phyloP scores from a whole-genome alignment of 2,329 filamentous ascomycete species.

The Acrodontium crateriforme region DNA sequence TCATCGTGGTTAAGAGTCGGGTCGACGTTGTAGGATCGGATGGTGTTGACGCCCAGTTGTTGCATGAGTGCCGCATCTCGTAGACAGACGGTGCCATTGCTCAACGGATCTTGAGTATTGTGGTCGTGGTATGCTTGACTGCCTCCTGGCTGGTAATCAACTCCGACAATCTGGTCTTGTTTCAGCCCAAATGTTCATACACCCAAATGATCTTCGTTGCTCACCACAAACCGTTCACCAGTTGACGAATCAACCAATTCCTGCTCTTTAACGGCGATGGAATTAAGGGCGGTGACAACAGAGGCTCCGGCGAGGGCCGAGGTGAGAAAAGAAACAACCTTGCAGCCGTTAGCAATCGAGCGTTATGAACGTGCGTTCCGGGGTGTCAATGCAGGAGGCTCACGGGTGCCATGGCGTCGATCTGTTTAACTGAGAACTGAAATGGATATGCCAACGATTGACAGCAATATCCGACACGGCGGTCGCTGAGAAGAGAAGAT shows the following conservation, averaged over 20 bases:
- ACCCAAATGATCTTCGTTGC: too few relatives aligned
- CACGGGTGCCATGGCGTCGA: too few relatives aligned
- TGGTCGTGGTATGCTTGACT: slow-evolving; percentile 41
- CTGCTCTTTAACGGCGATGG: slow-evolving; percentile 43
- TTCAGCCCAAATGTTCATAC: background rate
- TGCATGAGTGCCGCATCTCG: slow-evolving; percentile 53
- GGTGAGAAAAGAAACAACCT: too few relatives aligned
- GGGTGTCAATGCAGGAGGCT: too few relatives aligned
- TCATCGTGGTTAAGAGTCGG: slow-evolving; percentile 46
- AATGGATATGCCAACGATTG: too few relatives aligned
- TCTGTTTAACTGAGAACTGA: too few relatives aligned
- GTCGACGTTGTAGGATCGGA: slow-evolving; percentile 51
- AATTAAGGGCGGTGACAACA: slow-evolving; percentile 38
- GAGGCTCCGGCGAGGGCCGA: too few relatives aligned
- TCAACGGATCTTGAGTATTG: slow-evolving; percentile 40
- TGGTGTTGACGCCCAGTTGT: slow-evolving; percentile 48
- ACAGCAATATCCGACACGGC: too few relatives aligned
- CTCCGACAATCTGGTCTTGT: too few relatives aligned
- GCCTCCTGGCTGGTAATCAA: slow-evolving; percentile 53
- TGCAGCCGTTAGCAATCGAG: too few relatives aligned
- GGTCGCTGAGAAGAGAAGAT: too few relatives aligned
- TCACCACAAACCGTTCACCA: slow-evolving; percentile 45
- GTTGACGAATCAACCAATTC: slow-evolving; percentile 48
- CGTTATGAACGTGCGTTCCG: too few relatives aligned
- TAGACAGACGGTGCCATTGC: slow-evolving; percentile 42